Base-by-base conservation (phyloP, 2,329 filamentous ascomycete genomes). In the Pseudogymnoascus sp. region DNA sequence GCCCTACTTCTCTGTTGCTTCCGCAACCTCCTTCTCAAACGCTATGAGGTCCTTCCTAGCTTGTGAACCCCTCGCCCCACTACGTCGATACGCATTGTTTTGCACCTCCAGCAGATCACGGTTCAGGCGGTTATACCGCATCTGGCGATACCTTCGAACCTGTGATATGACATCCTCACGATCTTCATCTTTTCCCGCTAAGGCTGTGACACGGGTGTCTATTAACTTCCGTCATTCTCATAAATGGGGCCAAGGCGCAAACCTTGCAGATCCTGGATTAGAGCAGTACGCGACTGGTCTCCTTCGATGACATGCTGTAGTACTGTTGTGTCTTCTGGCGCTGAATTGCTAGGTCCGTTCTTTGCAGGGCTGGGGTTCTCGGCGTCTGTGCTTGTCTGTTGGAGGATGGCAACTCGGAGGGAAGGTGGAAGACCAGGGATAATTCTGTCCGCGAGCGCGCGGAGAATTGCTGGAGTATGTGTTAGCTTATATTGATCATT, bases 371-470 rank as follows among this genome's bases (percentile, higher is more conserved):
- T 70, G 2, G 70, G 72, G 12, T 79, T 74, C 6, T 76, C 57
- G 8, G 63, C 66, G 41, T 67, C 64, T 6, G 60, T 61, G 14
- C 66, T 75, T 0, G 84, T 89, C 73, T 91, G 88, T 66, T 90
- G 87, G 11, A 91, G 71, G 54, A 91, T 83, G 0, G 86, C 80
- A 43, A 90, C 80, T 20, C 85, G 79, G 0, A 85, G 84, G 30
- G 81, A 76, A 65, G 87, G 81, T 0, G 87, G 84, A 38, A 91
- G 86, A 0, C 89, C 90, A 0, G 90, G 89, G 14, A 95, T 88
- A 34, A 91, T 78, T 67, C 90, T 90, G 64, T 91, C 85, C 4
- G 85, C 87, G 66, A 95, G 85, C 1, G 90, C 89, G 68, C 83
- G 83, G 14, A 94, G 76, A 6, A 93, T 74, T 0, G 89, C 86